These are phyloP conservation scores for Penicillium aurantiogriseum DNA, from an alignment of 2,329 filamentous ascomycete genomes.

Conservation along the genomic window DNA sequence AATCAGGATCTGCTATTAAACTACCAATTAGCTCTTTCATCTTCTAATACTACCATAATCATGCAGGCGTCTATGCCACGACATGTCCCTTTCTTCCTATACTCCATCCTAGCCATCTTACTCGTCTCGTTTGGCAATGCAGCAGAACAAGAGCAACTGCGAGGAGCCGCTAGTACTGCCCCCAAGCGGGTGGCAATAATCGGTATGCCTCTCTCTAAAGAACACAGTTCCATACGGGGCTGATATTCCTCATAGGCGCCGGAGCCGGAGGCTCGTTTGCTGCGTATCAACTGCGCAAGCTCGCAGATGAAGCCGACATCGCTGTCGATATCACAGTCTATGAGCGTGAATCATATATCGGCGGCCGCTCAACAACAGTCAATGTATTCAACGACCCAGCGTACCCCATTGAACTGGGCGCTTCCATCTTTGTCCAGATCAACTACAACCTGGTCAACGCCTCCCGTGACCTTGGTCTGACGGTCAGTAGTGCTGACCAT, in stretches of 20 bases:
- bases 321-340: slow-evolving; percentile 81
- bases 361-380: slow-evolving; percentile 84
- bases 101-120: slow-evolving; percentile 10
- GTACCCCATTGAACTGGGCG: slow-evolving; percentile 79
- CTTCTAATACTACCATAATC: background rate
- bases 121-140: slow-evolving; percentile 21
- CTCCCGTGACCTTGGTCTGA: slow-evolving; percentile 68
- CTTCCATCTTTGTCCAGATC: slow-evolving; percentile 82
- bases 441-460: slow-evolving; percentile 82
- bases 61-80: background rate
- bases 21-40: background rate
- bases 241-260: slow-evolving; percentile 60
- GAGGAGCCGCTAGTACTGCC: slow-evolving; percentile 8
- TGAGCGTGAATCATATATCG: slow-evolving; percentile 73
- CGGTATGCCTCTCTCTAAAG: slow-evolving; percentile 24
- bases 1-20: background rate
- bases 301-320: slow-evolving; percentile 60
- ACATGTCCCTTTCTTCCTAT: slow-evolving; percentile 8
- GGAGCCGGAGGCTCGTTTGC: slow-evolving; percentile 84
- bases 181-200: slow-evolving; percentile 38
- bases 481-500: slow-evolving; percentile 49
- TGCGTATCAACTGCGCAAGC: slow-evolving; percentile 77
- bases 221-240: background rate
- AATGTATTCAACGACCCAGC: slow-evolving; percentile 67
- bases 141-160: slow-evolving; percentile 27